Evolutionary conservation across 225 moss, liverwort and hornwort genomes (phyloP).

Genomic region (Straminergon stramineum): DNA sequence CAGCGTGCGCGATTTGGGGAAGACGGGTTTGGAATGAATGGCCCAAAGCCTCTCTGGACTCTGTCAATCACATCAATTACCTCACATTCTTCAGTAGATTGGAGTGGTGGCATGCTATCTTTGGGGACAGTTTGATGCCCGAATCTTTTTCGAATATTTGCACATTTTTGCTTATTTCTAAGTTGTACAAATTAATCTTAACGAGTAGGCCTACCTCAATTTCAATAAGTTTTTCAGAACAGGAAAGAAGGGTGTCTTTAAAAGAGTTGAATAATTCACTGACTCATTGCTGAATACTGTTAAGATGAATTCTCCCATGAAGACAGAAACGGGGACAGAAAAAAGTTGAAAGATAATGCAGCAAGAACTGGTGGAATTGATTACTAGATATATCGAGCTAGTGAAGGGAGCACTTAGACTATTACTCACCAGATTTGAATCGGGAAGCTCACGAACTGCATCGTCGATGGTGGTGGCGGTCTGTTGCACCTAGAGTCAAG

Average conservation of each 20-base stretch:
- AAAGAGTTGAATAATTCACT: background rate
- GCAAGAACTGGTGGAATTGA: background rate
- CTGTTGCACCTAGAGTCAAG: constrained; percentile 46
- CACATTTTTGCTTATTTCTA: background rate
- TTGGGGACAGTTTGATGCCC: background rate
- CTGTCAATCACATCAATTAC: background rate
- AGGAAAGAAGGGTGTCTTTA: background rate
- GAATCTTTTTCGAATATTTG: background rate
- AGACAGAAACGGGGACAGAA: too few species aligned
- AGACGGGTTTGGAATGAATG: constrained; percentile 44
- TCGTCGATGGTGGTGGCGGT: constrained; percentile 62
- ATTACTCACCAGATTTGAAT: constrained; percentile 59
- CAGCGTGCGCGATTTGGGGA: constrained; percentile 50
- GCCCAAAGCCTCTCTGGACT: constrained; percentile 57
- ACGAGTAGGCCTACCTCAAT: background rate
- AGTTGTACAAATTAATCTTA: background rate
- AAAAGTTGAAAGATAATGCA: background rate
- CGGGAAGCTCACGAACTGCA: constrained; percentile 76
- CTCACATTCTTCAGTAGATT: background rate
- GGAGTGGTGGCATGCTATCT: background rate
- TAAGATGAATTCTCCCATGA: background rate
- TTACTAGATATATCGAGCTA: too few species aligned
- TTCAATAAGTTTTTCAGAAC: background rate
- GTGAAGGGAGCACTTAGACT: background rate
- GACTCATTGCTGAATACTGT: background rate